Conservation (phyloP, 164 flowering plant genomes). For the Annona cherimola region DNA sequence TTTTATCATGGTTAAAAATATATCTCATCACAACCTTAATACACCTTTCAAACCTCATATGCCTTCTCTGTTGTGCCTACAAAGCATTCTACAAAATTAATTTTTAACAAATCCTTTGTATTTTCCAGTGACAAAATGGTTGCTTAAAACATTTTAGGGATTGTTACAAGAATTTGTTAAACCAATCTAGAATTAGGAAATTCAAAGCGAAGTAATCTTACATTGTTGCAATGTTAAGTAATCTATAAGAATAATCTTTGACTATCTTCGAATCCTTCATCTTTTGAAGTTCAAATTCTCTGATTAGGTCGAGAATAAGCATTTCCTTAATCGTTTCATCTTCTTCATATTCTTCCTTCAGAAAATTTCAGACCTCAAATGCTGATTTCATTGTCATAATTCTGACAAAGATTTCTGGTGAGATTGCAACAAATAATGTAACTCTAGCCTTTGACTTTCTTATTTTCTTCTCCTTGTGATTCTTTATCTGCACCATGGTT, state of each 20-base stretch:
- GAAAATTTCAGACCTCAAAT: not conserved
- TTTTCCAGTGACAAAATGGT: not conserved
- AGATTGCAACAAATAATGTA: not conserved
- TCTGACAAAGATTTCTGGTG: too few species aligned
- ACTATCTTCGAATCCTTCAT: conserved; percentile 1
- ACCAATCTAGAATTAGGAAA: conserved; percentile 1
- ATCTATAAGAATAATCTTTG: conserved; percentile 2
- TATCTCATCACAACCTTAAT: too few species aligned
- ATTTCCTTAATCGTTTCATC: not conserved
- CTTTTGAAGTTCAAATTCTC: conserved; percentile 3
- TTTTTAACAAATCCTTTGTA: not conserved
- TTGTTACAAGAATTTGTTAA: conserved; percentile 1
- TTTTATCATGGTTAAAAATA: too few species aligned
- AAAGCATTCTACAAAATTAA: not conserved
- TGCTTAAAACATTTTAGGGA: conserved; percentile 3
- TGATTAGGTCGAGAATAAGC: not conserved
- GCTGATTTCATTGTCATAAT: not conserved
- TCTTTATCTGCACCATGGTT: not conserved
- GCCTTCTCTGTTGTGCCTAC: conserved; percentile 4
- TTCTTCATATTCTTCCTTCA: conserved; percentile 3
- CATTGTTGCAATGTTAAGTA: conserved; percentile 5
- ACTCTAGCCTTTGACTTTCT: not conserved
- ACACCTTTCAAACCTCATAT: conserved; percentile 3
- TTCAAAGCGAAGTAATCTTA: not conserved
- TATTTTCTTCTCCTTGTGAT: not conserved